A percentile compares a stretch with the other conserved stretches of the same genome.
Conservation (phyloP, 1,284 basidiomycete species). For the Moesziomyces antarcticus region DNA sequence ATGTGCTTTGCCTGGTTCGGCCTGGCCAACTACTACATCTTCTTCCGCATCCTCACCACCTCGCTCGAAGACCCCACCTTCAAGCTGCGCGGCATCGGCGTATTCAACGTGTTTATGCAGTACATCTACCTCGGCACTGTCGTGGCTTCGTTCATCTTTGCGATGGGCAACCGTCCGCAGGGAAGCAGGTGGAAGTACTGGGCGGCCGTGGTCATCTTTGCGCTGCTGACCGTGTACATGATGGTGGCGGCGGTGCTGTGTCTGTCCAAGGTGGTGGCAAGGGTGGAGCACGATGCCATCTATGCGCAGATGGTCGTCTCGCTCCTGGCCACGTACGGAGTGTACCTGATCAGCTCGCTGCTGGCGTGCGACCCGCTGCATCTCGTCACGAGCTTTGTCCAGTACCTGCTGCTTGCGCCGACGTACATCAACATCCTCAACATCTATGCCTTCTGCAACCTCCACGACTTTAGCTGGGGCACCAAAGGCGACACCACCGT, state of each 20-base stretch:
- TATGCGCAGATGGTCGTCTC: constrained; percentile 83
- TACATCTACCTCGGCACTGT: constrained; percentile 86
- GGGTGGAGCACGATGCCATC: constrained; percentile 73
- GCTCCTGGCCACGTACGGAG: constrained; percentile 83
- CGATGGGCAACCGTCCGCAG: constrained; percentile 95
- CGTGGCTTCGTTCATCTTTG: constrained; percentile 89
- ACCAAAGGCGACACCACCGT: constrained; percentile 68
- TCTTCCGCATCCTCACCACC: constrained; percentile 92
- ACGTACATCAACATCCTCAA: constrained; percentile 84
- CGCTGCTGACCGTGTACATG: constrained; percentile 83
- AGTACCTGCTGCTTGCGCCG: constrained; percentile 90
- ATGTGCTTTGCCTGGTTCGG: constrained; percentile 91
- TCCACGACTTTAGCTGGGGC: constrained; percentile 67
- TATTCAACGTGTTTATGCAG: constrained; percentile 83
- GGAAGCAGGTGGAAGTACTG: constrained; percentile 90
- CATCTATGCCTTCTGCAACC: constrained; percentile 66
- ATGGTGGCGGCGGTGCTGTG: constrained; percentile 69
- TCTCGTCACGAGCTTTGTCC: constrained; percentile 89
- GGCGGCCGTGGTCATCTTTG: constrained; percentile 80
- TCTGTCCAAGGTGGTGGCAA: constrained; percentile 47
- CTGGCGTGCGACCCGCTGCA: constrained; percentile 91
- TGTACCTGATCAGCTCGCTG: constrained; percentile 72
- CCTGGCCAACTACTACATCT: constrained; percentile 90
- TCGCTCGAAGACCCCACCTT: constrained; percentile 84
- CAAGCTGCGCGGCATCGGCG: constrained; percentile 76